Conservation (phyloP, 495 filamentous ascomycete species). For the Pyronema domesticum region DNA sequence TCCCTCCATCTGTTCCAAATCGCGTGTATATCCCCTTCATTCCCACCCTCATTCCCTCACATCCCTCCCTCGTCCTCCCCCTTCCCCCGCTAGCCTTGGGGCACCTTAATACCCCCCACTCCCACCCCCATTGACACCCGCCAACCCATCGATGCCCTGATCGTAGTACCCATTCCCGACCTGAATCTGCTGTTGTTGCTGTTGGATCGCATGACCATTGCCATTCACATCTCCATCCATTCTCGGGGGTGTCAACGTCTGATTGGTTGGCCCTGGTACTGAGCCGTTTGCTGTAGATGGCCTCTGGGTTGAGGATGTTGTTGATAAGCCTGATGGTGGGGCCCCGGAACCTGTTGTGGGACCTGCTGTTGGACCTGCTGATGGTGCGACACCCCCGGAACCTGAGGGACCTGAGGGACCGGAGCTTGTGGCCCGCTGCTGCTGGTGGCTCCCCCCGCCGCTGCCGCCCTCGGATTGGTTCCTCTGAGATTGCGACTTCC, state of each 20-base stretch:
- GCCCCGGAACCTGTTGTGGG: constrained; percentile 6
- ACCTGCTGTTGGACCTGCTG: background rate
- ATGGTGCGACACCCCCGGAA: background rate
- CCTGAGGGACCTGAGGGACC: too few species aligned
- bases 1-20: too few species aligned
- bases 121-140: too few species aligned
- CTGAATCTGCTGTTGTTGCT: too few species aligned
- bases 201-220: background rate
- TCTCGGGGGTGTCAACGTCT: constrained; percentile 24
- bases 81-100: too few species aligned
- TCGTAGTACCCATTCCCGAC: too few species aligned
- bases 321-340: constrained; percentile 13
- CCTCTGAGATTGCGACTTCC: constrained; percentile 28
- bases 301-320: background rate
- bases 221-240: background rate
- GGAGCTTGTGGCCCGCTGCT: constrained; percentile 4
- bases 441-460: constrained; percentile 19
- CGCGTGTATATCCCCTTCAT: too few species aligned
- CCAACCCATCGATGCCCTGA: too few species aligned
- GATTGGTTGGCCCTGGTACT: constrained; percentile 24
- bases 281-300: constrained; percentile 20
- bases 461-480: constrained; percentile 26
- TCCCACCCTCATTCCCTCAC: too few species aligned
- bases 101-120: too few species aligned
- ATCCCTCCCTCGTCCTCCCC: too few species aligned